Percentiles rank a stretch among this genome's conserved stretches.
These are phyloP conservation scores for Solanum chiquidenum DNA, from an alignment of 257 asterid species.

Conservation along the genomic window DNA sequence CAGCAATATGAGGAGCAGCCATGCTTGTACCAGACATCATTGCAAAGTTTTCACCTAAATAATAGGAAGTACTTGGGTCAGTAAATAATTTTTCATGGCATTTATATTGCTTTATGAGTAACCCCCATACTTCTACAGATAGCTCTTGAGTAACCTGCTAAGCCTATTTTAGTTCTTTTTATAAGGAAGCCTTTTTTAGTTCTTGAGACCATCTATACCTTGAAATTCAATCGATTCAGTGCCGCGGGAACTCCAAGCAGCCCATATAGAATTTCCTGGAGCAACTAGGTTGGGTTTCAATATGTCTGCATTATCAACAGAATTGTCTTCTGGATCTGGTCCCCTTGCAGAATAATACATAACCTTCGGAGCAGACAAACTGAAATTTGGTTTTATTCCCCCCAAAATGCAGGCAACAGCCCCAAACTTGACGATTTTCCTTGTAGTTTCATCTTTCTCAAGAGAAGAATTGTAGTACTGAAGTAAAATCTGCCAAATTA, in stretches of 20 bases:
- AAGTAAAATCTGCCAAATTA: conserved; percentile 52
- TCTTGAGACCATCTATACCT: conserved; percentile 42
- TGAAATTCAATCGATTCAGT: conserved; percentile 74
- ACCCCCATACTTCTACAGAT: background rate
- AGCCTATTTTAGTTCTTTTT: background rate
- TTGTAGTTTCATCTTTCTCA: conserved; percentile 42
- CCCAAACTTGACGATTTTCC: conserved; percentile 55
- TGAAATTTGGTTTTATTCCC: conserved; percentile 72
- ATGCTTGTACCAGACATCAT: conserved; percentile 98
- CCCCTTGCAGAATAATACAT: conserved; percentile 98
- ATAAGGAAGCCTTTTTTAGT: background rate
- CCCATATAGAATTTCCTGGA: conserved; percentile 92
- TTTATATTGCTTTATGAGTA: background rate
- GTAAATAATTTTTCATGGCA: background rate
- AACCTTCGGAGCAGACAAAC: conserved; percentile 68
- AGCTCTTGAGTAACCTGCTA: background rate
- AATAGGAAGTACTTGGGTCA: background rate
- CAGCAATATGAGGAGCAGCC: conserved; percentile 98
- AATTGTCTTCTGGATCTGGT: conserved; percentile 87
- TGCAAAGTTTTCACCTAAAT: conserved; percentile 83
- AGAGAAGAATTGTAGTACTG: conserved; percentile 72
- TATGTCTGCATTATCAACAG: conserved; percentile 61
- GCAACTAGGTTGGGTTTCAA: conserved; percentile 92
- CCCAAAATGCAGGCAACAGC: conserved; percentile 79
- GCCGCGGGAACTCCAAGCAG: conserved; percentile 93